Percentiles rank a stretch among this genome's conserved stretches.
Conservation (phyloP, 1,139 yeast genomes). For the Chernovozyma sophiae-reginae region DNA sequence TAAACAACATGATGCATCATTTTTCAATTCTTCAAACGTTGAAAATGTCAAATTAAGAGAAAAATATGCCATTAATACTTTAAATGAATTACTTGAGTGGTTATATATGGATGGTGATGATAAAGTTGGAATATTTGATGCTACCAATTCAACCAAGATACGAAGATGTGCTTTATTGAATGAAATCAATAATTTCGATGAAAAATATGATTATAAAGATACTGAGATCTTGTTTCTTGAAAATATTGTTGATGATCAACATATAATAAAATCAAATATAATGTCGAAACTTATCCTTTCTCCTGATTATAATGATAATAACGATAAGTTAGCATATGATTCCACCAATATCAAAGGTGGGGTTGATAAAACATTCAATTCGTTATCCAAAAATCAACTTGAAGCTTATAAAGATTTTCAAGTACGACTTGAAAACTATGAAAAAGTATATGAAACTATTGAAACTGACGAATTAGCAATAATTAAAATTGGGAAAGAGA, state of each 20-base stretch:
- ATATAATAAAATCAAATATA: slow-evolving; percentile 67
- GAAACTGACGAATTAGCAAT: slow-evolving; percentile 67
- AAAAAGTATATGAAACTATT: slow-evolving; percentile 70
- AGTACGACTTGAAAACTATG: slow-evolving; percentile 69
- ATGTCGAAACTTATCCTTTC: slow-evolving; percentile 83
- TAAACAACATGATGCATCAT: slow-evolving; percentile 6
- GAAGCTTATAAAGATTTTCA: slow-evolving; percentile 49
- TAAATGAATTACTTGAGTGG: slow-evolving; percentile 6
- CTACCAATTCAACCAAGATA: slow-evolving; percentile 67
- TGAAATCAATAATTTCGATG: slow-evolving; percentile 44
- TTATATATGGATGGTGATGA: slow-evolving; percentile 4
- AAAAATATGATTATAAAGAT: slow-evolving; percentile 38
- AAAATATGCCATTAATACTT: slow-evolving; percentile 5
- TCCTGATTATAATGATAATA: slow-evolving; percentile 69
- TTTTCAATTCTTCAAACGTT: slow-evolving; percentile 4
- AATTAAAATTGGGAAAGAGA: slow-evolving; percentile 8
- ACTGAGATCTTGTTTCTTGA: slow-evolving; percentile 91
- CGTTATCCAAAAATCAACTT: slow-evolving; percentile 1
- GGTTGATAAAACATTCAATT: slow-evolving; percentile 43
- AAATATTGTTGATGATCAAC: slow-evolving; percentile 83
- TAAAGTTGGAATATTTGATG: slow-evolving; percentile 83
- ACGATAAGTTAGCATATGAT: slow-evolving; percentile 1
- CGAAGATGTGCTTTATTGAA: slow-evolving; percentile 66
- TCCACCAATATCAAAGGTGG: slow-evolving; percentile 42
- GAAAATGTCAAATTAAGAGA: slow-evolving; percentile 7